Base-by-base conservation (phyloP, 2,329 filamentous ascomycete genomes). In the Sarocladiaceae sp. region DNA sequence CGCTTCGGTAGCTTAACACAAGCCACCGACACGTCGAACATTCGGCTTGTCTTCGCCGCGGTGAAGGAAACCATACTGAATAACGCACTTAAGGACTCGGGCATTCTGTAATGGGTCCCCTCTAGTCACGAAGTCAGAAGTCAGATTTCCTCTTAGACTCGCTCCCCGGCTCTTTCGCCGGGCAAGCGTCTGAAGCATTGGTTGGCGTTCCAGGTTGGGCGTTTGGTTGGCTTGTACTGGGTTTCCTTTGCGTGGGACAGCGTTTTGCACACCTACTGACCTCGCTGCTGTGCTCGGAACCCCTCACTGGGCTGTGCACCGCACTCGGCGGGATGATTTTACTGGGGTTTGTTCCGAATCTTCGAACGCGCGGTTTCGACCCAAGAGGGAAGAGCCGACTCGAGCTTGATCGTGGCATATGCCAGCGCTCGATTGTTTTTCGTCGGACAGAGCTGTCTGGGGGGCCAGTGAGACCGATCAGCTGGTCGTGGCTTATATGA, bases 51-150 rank as follows among this genome's bases (percentile, higher is more conserved):
- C 39, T 98, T 98, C 66, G 93, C 91, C 26, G 93, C 93, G 7
- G 93, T 98, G 48, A 98, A 98, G 65, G 93, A 98, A 69, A 98
- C 93, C 26, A 98, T 98, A 58, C 71, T 98, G 54, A 95, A 97
- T 66, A 98, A 98, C 63, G 93, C 93, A 39, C 78, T 98, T 55
- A 96, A 95, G 69, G 93, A 98, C 65, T 97, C 93, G 18, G 93
- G 93, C 54, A 97, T 98, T 64, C 80, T 98, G 56, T 89, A 67
- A 84, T 58, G 52, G 37, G 13, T 27, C 10, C 23, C 24, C 37
- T 41, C 37, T 21, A 23, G n/a, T 11, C 11, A 29, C 15, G 21
- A 26, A 7, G 26, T 7, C 20, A n/a, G 5, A 11, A 41, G 9
- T 4, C 15, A 4, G 4, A 16, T 41, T n/a, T 41, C 23, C 23